Evolutionary conservation across 1,139 yeast genomes (phyloP).

Genomic region (Yamadazyma trypodendri): DNA sequence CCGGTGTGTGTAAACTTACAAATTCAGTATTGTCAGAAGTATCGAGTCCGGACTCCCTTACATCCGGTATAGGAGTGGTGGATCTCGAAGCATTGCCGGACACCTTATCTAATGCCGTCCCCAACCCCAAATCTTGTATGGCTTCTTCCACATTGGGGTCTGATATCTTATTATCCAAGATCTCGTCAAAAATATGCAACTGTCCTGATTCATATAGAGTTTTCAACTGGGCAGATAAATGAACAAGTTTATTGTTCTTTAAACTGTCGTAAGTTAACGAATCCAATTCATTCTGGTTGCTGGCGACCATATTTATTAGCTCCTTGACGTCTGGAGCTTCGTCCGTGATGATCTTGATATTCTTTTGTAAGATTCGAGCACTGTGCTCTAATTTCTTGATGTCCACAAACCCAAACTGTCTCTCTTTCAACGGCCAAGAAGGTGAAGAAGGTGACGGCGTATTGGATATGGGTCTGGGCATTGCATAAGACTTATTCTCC

Average conservation of each 20-base stretch:
- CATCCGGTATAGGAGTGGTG: background rate
- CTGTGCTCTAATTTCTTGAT: constrained; percentile 43
- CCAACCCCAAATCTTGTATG: background rate
- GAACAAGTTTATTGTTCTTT: constrained; percentile 51
- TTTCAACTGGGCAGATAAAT: constrained; percentile 60
- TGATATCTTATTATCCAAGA: constrained; percentile 24
- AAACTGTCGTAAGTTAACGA: constrained; percentile 47
- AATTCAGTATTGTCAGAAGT: too few relatives aligned
- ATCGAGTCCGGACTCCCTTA: too few relatives aligned
- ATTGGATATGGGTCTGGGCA: too few relatives aligned
- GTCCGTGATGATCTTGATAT: constrained; percentile 49
- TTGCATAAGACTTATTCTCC: too few relatives aligned
- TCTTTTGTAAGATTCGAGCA: constrained; percentile 47
- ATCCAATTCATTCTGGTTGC: constrained; percentile 23
- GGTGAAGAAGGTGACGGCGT: too few relatives aligned
- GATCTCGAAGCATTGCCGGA: background rate
- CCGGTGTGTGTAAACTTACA: background rate
- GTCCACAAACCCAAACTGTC: constrained; percentile 33
- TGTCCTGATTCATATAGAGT: constrained; percentile 48
- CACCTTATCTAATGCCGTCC: background rate
- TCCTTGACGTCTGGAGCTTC: constrained; percentile 53
- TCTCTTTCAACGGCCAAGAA: too few relatives aligned
- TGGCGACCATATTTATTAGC: constrained; percentile 30
- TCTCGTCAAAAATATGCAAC: constrained; percentile 48
- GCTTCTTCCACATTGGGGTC: background rate